Conservation (phyloP, 2,329 filamentous ascomycete species). For the Hypoxylon rubiginosum region DNA sequence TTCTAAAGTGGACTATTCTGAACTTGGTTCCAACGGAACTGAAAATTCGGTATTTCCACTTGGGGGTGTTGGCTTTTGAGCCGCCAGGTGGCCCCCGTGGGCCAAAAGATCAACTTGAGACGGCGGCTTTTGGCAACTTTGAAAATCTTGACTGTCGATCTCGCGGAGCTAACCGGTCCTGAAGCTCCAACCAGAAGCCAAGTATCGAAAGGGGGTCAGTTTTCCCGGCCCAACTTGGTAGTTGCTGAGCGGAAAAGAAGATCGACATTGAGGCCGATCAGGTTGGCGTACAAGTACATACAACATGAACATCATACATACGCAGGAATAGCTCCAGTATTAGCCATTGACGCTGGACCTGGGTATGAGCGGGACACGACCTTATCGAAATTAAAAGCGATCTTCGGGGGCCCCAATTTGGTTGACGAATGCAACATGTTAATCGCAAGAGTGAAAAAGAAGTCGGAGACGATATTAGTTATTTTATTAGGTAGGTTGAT, state of each 20-base stretch:
- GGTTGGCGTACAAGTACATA: constrained; percentile 32
- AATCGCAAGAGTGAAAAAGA: constrained; percentile 34
- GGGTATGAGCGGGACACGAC: constrained; percentile 40
- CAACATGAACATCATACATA: neutral
- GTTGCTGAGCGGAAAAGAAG: constrained; percentile 34
- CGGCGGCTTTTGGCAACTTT: constrained; percentile 42
- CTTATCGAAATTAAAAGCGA: constrained; percentile 49
- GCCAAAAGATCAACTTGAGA: constrained; percentile 47
- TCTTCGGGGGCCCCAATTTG: constrained; percentile 42
- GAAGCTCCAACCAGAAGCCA: constrained; percentile 41
- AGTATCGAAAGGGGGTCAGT: constrained; percentile 29
- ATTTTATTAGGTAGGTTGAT: constrained; percentile 37
- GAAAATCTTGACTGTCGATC: constrained; percentile 42
- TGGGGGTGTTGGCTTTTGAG: constrained; percentile 28
- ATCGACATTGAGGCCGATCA: constrained; percentile 24
- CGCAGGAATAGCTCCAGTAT: constrained; percentile 21
- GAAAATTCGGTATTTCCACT: constrained; percentile 36
- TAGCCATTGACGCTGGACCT: constrained; percentile 32
- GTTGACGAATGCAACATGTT: constrained; percentile 43
- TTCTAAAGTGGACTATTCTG: constrained; percentile 28
- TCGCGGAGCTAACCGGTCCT: constrained; percentile 42
- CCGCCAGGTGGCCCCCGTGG: constrained; percentile 33
- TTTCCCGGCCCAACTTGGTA: constrained; percentile 37
- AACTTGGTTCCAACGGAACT: constrained; percentile 35
- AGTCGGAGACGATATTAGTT: constrained; percentile 34